Percentiles rank a stretch among this genome's conserved stretches.
These are phyloP conservation scores for Rhodotorula graminis DNA, from an alignment of 768 basidiomycete genomes.

Conservation along the genomic window DNA sequence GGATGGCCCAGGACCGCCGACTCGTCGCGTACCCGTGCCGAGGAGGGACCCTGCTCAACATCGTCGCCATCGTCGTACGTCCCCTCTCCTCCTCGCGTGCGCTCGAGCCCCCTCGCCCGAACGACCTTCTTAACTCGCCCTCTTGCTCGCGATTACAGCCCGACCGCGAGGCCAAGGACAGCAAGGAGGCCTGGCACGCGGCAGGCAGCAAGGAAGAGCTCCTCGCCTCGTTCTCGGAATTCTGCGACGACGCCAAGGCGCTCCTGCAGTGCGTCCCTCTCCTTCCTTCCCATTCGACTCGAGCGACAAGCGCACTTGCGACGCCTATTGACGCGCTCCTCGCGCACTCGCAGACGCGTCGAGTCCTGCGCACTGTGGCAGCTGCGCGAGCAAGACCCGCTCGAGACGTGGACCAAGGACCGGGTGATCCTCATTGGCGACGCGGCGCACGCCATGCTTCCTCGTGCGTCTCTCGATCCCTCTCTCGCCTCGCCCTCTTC, in stretches of 20 bases:
- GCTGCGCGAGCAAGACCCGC: conserved; percentile 37
- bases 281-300: too few species aligned
- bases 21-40: conserved; percentile 20
- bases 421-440: conserved; percentile 36
- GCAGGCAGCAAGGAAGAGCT: conserved; percentile 19
- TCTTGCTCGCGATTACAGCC: neutral
- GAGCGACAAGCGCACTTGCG: too few species aligned
- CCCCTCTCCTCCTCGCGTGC: too few species aligned
- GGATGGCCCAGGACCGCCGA: conserved; percentile 1
- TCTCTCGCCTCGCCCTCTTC: too few species aligned
- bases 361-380: conserved; percentile 36
- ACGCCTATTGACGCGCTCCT: too few species aligned
- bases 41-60: neutral
- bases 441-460: conserved; percentile 35
- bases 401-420: conserved; percentile 32
- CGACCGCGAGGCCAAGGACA: conserved; percentile 32
- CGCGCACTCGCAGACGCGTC: conserved; percentile 22
- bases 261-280: conserved; percentile 24
- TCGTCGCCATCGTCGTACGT: conserved; percentile 19
- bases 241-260: conserved; percentile 32
- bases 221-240: conserved; percentile 31
- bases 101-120: neutral
- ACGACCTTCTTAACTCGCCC: neutral
- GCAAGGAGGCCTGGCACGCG: conserved; percentile 33
- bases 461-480: too few species aligned